Evolutionary conservation across 176 grass and related monocot genomes (phyloP), one percentile per base, ranked within the genome.

Genomic region (Cymbopogon citratus): DNA sequence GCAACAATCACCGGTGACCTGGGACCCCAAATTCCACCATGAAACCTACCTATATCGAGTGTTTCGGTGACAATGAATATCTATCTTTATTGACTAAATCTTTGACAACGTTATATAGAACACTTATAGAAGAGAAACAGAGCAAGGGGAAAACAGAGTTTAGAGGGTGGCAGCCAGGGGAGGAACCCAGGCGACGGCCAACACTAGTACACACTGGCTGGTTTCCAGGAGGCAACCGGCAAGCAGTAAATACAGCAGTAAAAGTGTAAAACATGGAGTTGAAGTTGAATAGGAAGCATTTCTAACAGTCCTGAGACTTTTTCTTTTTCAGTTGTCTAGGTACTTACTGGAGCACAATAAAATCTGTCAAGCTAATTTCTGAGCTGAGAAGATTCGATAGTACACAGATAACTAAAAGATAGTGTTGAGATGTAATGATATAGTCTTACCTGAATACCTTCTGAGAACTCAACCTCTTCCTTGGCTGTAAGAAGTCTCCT

Each of bases 391-490:
- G 7, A 83, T 33, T 35, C 21, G 64, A 12, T 74, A 41, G 9
- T 80, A n/a, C 15, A 78, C 7, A 64, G 25, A 44, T 18, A 35
- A 66, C 5, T 64, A 34, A 40, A 19, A 71, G 16, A 71, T 78
- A 43, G 14, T 62, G 13, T 69, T 40, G 35, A 48, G 9, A 51
- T 70, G 64, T 60, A 82, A 51, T 70, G 69, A 36, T 44, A 66
- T 60, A 69, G n/a, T 63, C 72, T 81, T 63, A 91, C 89, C 82
- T 91, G 85, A 78, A 91, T 91, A 77, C 85, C 85, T 74, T 91
- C 52, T 25, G 89, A 91, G 59, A 91, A 84, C 28, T 91, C 85
- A 81, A 91, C 81, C 82, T 88, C 89, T 85, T 91, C 85, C 44
- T 84, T 80, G 85, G 82, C 85, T 82, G 89, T 85, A 81, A 91